These are phyloP conservation scores for Talaromyces trachyspermus DNA, from an alignment of 495 filamentous ascomycete species.

Conservation along the genomic window DNA sequence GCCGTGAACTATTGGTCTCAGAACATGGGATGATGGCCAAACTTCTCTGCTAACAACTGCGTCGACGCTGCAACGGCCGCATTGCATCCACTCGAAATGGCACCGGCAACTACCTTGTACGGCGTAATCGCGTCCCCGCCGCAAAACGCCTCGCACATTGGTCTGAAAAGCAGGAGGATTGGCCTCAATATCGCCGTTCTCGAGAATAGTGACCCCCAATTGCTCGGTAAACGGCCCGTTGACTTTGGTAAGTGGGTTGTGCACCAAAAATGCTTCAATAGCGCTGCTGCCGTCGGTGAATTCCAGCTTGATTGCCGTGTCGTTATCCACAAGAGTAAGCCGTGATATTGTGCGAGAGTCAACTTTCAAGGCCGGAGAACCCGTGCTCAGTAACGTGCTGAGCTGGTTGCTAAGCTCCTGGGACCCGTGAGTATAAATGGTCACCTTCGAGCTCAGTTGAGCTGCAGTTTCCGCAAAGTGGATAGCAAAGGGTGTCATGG, in stretches of 20 bases:
- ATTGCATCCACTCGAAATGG: conserved; percentile 4
- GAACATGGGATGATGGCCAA: background rate
- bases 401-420: background rate
- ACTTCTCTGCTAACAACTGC: conserved; percentile 1
- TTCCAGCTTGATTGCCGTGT: background rate
- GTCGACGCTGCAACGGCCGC: background rate
- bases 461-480: background rate
- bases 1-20: too few species aligned
- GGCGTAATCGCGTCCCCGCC: conserved; percentile 23
- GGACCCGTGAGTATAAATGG: background rate
- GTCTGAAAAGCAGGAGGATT: conserved; percentile 23
- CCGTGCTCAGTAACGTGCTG: background rate
- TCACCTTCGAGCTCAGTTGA: background rate
- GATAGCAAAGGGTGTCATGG: background rate
- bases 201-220: conserved; percentile 22
- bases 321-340: background rate
- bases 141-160: conserved; percentile 30
- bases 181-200: conserved; percentile 20
- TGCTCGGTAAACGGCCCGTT: conserved; percentile 20
- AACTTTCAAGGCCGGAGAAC: background rate
- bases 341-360: background rate
- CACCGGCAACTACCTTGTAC: background rate
- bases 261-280: background rate
- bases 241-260: conserved; percentile 7
- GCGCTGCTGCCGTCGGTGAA: background rate